Conservation (phyloP, 164 flowering plant species). For the Chloranthus sessilifolius region DNA sequence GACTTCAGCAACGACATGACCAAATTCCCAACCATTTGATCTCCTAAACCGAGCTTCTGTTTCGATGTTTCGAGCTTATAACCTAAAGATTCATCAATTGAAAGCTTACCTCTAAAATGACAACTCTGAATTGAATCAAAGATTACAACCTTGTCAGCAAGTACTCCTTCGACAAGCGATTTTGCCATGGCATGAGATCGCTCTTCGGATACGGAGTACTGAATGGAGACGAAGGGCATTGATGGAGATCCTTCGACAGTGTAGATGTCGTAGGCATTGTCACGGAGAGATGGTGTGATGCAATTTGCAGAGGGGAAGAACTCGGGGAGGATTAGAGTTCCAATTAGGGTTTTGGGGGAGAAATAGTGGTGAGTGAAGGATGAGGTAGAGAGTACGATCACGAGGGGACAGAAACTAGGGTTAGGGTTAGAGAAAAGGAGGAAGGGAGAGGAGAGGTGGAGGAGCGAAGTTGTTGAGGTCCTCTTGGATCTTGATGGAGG, state of each 20-base stretch:
- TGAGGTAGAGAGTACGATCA: slow-evolving; percentile 11
- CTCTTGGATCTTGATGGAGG: slow-evolving; percentile 17
- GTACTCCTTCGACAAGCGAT: slow-evolving; percentile 4
- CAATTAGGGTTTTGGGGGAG: slow-evolving; percentile 9
- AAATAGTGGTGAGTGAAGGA: slow-evolving; percentile 11
- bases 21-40: background rate
- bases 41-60: slow-evolving; percentile 10
- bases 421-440: slow-evolving; percentile 6
- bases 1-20: no score
- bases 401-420: slow-evolving; percentile 4
- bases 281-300: slow-evolving; percentile 7
- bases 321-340: slow-evolving; percentile 18
- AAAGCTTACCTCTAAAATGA: slow-evolving; percentile 13
- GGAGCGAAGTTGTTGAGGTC: slow-evolving; percentile 20
- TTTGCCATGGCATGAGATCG: slow-evolving; percentile 12
- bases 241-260: slow-evolving; percentile 3
- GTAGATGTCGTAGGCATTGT: slow-evolving; percentile 12
- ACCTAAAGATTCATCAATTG: slow-evolving; percentile 9
- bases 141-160: slow-evolving; percentile 9
- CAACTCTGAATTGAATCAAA: slow-evolving; percentile 13
- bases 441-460: slow-evolving; percentile 10
- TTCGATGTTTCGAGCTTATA: slow-evolving; percentile 17
- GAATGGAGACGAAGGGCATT: slow-evolving; percentile 6
- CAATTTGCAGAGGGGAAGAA: slow-evolving; percentile 2
- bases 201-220: slow-evolving; percentile 7